A percentile compares a stretch with the other conserved stretches of the same genome.
phyloP scores from a whole-genome alignment of 768 basidiomycete species.

The Lactarius psammicola region DNA sequence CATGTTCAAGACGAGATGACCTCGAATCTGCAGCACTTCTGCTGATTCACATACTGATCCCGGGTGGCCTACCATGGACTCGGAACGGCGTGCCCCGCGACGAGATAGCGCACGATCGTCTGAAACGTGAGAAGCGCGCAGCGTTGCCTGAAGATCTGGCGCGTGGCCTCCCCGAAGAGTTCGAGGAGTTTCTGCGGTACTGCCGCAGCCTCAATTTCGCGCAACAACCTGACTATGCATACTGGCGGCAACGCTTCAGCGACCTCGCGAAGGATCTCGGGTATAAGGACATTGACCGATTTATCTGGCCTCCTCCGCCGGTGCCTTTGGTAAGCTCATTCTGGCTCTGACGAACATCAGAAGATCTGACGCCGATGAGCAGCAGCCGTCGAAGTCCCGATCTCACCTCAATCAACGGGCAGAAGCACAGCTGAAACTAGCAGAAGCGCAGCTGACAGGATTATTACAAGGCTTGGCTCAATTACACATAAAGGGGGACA shows the following conservation, averaged over 20 bases:
- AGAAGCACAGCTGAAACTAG: background rate
- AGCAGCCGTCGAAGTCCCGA: slow-evolving; percentile 27
- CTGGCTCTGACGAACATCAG: background rate
- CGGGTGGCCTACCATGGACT: slow-evolving; percentile 74
- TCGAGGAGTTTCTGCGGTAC: slow-evolving; percentile 75
- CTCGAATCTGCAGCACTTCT: slow-evolving; percentile 75
- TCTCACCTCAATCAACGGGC: slow-evolving; percentile 36
- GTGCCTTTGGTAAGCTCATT: slow-evolving; percentile 31
- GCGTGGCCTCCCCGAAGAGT: slow-evolving; percentile 62
- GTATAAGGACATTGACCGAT: slow-evolving; percentile 54
- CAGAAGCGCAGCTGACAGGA: background rate
- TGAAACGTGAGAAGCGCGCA: slow-evolving; percentile 62
- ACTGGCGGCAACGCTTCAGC: slow-evolving; percentile 64
- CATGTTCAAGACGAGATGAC: slow-evolving; percentile 77
- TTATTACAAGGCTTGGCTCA: slow-evolving; percentile 20
- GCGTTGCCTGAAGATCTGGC: slow-evolving; percentile 67
- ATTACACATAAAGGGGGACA: slow-evolving; percentile 38
- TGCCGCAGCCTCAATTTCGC: slow-evolving; percentile 65
- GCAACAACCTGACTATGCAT: slow-evolving; percentile 65
- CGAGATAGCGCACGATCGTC: slow-evolving; percentile 55
- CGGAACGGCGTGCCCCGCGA: slow-evolving; percentile 78
- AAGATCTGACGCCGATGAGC: background rate
- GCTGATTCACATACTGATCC: slow-evolving; percentile 78
- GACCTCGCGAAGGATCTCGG: slow-evolving; percentile 60
- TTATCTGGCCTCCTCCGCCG: slow-evolving; percentile 65